Percentiles rank a stretch among this genome's conserved stretches.
These are phyloP conservation scores for Neckera pumila DNA, from an alignment of 225 moss, liverwort and hornwort species.

Conservation along the genomic window DNA sequence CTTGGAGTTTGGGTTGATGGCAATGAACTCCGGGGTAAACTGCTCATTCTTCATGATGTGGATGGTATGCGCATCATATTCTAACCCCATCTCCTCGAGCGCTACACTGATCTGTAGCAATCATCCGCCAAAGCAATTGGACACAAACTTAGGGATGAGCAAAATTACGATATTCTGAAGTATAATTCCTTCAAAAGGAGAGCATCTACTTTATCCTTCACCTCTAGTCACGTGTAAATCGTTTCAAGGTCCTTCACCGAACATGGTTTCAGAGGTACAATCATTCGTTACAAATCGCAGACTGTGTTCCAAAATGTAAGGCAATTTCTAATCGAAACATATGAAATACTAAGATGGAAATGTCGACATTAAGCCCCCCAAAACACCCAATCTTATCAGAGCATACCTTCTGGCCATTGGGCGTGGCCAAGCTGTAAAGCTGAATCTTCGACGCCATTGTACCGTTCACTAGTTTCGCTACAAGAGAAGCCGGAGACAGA, in stretches of 20 bases:
- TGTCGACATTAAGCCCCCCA: not conserved
- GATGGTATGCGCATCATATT: slow-evolving; percentile 41
- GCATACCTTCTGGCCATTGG: slow-evolving; percentile 50
- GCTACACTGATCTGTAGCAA: slow-evolving; percentile 44
- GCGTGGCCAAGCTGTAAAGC: slow-evolving; percentile 40
- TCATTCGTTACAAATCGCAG: not conserved
- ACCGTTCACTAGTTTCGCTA: not conserved
- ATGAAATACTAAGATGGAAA: not conserved
- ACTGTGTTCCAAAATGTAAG: not conserved
- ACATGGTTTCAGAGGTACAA: not conserved
- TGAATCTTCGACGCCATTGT: slow-evolving; percentile 44
- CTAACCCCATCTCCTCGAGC: slow-evolving; percentile 77
- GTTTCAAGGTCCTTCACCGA: not conserved
- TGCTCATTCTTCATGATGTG: slow-evolving; percentile 31
- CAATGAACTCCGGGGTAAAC: slow-evolving; percentile 66
- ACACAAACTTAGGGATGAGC: not conserved
- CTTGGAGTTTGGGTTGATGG: slow-evolving; percentile 79
- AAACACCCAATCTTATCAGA: not conserved
- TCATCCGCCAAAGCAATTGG: not conserved
- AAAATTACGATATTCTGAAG: not conserved
- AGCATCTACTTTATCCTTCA: not conserved
- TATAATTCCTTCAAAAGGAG: not conserved
- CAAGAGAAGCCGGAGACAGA: not conserved
- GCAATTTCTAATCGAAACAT: not conserved
- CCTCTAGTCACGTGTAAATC: not conserved